Base-by-base conservation (phyloP, 768 basidiomycete genomes). In the Leccinellum albellum region DNA sequence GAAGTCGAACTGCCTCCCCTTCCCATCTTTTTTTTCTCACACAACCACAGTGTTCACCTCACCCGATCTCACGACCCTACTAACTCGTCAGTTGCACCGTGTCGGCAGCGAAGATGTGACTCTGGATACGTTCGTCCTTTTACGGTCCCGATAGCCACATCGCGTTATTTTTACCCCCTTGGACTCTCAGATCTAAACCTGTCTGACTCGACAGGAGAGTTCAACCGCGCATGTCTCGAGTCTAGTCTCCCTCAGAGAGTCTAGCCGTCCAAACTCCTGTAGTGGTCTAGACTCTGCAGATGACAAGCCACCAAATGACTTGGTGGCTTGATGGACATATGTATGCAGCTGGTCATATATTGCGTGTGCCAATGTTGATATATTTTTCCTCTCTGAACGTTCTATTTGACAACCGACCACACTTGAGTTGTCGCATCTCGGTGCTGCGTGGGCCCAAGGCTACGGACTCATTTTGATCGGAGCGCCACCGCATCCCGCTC, bases 311-410 rank as follows among this genome's bases (percentile, higher is more conserved):
- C 40, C 66, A 53, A 46, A 51, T 68, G 56, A 68, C 69, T 69
- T 69, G 31, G 65, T 61, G 68, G 68, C 68, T 67, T 67, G 66
- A 66, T 66, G 64, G 20, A 12, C 35, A 28, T 10, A 23, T 44
- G 54, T 62, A 32, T 49, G 32, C 55, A 24, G 10, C 57, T 62
- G 60, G 58, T 42, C 40, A 42, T 42, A 13, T 59, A 42, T 29
- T 52, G 48, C 53, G 44, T 42, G 32, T 42, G 40, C 40, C 40
- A 42, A 20, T 12, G 40, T 42, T 31, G 40, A 13, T 42, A 21
- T 21, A n/a, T 21, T 49, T 33, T 51, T 31, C 44, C 46, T 35
- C 40, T 52, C 32, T 54, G 17, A 49, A 48, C n/a, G 48, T 32
- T 48, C 17, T 14, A 21, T 35, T 42, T 47, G 44, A 50, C 49